Evolutionary conservation across 108 stramenopile species (phyloP).

Genomic region (Fistulifera solaris): DNA sequence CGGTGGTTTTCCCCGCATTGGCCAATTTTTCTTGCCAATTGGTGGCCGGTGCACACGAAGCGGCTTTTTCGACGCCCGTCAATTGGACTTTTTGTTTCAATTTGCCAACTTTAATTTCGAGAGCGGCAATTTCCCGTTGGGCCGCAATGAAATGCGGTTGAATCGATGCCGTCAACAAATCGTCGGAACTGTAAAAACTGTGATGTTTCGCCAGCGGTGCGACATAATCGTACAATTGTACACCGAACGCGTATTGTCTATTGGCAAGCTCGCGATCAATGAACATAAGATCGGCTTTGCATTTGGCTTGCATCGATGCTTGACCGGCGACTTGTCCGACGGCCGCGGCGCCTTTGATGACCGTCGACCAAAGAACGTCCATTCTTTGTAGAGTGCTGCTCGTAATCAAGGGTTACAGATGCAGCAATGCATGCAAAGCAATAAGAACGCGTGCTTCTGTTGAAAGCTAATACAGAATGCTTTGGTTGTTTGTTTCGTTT

Average conservation of each 20-base stretch:
- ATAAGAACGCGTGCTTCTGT: slow-evolving; percentile 1
- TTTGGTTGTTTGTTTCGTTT: no score
- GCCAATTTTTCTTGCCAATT: slow-evolving; percentile 47
- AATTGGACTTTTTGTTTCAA: slow-evolving; percentile 48
- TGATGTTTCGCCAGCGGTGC: slow-evolving; percentile 43
- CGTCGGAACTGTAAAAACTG: slow-evolving; percentile 68
- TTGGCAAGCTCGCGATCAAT: slow-evolving; percentile 55
- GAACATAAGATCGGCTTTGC: slow-evolving; percentile 44
- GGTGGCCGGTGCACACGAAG: slow-evolving; percentile 48
- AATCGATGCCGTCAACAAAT: slow-evolving; percentile 46
- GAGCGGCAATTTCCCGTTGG: slow-evolving; percentile 68
- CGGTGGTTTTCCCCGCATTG: slow-evolving; percentile 61
- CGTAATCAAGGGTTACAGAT: no score
- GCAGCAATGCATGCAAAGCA: neutral
- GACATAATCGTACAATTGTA: slow-evolving; percentile 72
- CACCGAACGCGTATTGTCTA: slow-evolving; percentile 64
- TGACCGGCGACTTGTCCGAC: neutral
- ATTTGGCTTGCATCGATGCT: slow-evolving; percentile 1
- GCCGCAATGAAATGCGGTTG: slow-evolving; percentile 55
- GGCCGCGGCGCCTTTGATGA: slow-evolving; percentile 2
- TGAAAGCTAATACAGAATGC: no score
- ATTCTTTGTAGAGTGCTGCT: no score
- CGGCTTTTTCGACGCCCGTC: slow-evolving; percentile 42
- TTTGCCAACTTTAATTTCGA: slow-evolving; percentile 44
- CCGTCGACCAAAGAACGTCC: neutral